A percentile compares a stretch with the other conserved stretches of the same genome.
phyloP scores from a whole-genome alignment of 2,329 filamentous ascomycete species.

The Purpureocillium lavendulum region DNA sequence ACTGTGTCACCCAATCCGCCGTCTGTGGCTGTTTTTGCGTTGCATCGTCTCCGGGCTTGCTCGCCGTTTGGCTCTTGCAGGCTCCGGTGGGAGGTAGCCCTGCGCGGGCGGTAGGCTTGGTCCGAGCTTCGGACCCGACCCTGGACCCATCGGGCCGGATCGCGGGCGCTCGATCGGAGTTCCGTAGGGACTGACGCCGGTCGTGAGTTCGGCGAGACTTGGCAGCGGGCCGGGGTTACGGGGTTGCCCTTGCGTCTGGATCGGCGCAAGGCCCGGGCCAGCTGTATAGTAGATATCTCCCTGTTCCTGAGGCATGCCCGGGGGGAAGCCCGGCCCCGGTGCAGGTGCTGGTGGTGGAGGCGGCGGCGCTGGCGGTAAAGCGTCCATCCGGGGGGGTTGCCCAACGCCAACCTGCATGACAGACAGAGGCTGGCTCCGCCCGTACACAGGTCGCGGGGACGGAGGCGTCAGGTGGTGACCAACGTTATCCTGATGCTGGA shows the following conservation, averaged over 20 bases:
- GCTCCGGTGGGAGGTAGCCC: conserved; percentile 26
- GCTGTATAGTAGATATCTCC: conserved; percentile 22
- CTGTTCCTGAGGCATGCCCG: conserved; percentile 19
- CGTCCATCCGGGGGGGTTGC: conserved; percentile 26
- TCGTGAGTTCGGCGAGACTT: conserved; percentile 54
- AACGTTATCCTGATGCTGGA: conserved; percentile 37
- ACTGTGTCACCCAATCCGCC: conserved; percentile 16
- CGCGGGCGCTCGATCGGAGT: conserved; percentile 34
- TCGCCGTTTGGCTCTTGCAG: conserved; percentile 40
- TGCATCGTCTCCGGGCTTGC: conserved; percentile 38
- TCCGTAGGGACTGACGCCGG: conserved; percentile 52
- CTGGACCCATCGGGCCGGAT: conserved; percentile 9
- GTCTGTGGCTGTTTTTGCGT: conserved; percentile 37
- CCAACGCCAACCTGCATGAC: conserved; percentile 18
- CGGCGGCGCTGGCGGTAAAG: conserved; percentile 9
- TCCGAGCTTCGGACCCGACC: conserved; percentile 26
- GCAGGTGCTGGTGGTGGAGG: conserved; percentile 23
- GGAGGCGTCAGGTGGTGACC: conserved; percentile 33
- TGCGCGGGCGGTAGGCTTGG: conserved; percentile 24
- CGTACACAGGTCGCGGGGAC: conserved; percentile 32
- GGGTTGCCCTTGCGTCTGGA: conserved; percentile 34
- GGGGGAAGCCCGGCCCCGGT: conserved; percentile 10
- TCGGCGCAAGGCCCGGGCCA: conserved; percentile 42
- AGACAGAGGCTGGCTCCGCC: conserved; percentile 23
- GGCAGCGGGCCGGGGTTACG: conserved; percentile 43